phyloP scores from a whole-genome alignment of 306 rosid genomes.

The Vachellia collinsii region DNA sequence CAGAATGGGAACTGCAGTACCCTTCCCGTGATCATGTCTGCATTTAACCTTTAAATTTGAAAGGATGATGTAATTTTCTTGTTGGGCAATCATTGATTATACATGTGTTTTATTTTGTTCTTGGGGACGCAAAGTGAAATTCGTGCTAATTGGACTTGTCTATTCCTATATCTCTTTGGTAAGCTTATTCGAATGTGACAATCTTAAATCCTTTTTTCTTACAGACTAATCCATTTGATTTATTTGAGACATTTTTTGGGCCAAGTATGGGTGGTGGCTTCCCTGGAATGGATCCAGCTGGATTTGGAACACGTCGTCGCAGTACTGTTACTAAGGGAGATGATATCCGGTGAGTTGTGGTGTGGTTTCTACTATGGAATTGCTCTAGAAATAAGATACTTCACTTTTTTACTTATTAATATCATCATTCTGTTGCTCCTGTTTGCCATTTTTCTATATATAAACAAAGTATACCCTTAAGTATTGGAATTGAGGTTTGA shows the following conservation, averaged over 20 bases:
- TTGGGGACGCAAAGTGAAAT: constrained; percentile 27
- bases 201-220: constrained; percentile 20
- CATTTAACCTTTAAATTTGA: background rate
- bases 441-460: background rate
- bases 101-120: background rate
- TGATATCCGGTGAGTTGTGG: constrained; percentile 83
- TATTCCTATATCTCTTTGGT: constrained; percentile 27
- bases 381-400: background rate
- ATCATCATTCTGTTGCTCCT: constrained; percentile 5
- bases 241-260: constrained; percentile 97
- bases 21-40: no score
- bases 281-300: constrained; percentile 75
- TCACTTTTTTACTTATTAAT: background rate
- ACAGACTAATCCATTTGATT: constrained; percentile 98
- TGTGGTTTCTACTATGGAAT: constrained; percentile 14
- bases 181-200: constrained; percentile 12
- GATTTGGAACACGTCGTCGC: constrained; percentile 83
- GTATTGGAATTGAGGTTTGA: no score
- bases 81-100: constrained; percentile 3
- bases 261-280: constrained; percentile 78
- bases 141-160: constrained; percentile 16
- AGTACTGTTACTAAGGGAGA: constrained; percentile 93
- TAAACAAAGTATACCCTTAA: background rate
- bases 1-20: no score
- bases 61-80: constrained; percentile 21